These are phyloP conservation scores for Populus tomentosa DNA, from an alignment of 441 rosid species.

Conservation along the genomic window DNA sequence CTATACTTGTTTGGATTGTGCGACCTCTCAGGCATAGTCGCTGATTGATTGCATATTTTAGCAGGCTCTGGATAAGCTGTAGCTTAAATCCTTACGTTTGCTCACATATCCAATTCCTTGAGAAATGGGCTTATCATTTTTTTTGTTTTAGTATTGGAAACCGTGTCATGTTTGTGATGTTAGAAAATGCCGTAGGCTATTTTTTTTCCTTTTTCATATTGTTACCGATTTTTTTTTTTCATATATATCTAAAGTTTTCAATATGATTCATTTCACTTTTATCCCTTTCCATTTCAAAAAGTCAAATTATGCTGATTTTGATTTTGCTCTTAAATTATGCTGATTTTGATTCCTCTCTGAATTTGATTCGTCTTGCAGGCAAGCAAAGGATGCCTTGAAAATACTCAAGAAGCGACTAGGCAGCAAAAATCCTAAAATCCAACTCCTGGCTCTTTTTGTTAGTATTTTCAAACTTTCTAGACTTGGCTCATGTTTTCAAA, in stretches of 20 bases:
- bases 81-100: background rate
- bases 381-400: constrained; percentile 91
- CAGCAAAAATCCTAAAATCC: constrained; percentile 83
- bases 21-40: background rate
- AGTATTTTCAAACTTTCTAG: constrained; percentile 28
- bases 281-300: background rate
- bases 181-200: background rate
- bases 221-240: background rate
- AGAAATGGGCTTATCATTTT: background rate
- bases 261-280: background rate
- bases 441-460: constrained; percentile 84
- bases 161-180: background rate
- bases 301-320: background rate
- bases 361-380: constrained; percentile 48
- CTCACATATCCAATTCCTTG: background rate
- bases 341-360: constrained; percentile 8
- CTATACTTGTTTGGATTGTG: background rate
- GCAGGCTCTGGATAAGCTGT: background rate
- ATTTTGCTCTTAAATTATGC: background rate
- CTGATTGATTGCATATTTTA: background rate
- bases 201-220: too few species aligned
- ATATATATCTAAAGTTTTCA: background rate
- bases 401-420: constrained; percentile 86
- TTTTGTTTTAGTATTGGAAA: background rate
- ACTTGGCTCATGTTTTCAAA: background rate